These are phyloP conservation scores for Schizochytrium sp. DNA, from an alignment of 108 stramenopile genomes.

Conservation along the genomic window DNA sequence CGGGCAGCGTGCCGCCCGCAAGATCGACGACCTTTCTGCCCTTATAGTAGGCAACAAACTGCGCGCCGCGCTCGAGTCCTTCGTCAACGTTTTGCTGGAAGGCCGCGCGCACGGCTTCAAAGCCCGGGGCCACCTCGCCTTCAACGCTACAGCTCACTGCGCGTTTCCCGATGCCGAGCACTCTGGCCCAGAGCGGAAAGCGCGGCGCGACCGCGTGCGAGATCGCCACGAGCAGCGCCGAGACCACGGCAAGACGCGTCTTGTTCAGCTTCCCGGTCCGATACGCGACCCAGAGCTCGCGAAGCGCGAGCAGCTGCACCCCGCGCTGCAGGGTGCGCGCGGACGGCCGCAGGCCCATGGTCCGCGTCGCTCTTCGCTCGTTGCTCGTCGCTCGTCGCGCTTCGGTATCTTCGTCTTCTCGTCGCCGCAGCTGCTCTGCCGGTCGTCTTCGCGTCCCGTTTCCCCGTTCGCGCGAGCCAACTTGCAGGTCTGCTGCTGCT, in stretches of 20 bases:
- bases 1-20: not conserved
- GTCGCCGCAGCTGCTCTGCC: too few relatives aligned
- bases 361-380: too few relatives aligned
- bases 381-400: too few relatives aligned
- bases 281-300: too few relatives aligned
- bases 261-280: not conserved
- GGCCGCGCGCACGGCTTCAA: not conserved
- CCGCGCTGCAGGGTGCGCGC: too few relatives aligned
- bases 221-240: not conserved
- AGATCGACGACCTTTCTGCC: not conserved
- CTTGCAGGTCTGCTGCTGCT: too few relatives aligned
- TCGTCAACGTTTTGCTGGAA: not conserved
- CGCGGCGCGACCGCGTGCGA: not conserved
- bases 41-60: not conserved
- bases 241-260: not conserved
- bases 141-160: not conserved
- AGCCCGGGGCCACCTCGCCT: not conserved
- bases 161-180: not conserved
- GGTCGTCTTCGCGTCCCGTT: too few relatives aligned
- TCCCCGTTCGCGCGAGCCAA: too few relatives aligned
- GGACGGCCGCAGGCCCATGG: too few relatives aligned
- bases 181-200: not conserved
- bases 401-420: too few relatives aligned
- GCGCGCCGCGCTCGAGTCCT: not conserved
- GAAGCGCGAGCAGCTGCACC: too few relatives aligned